Conservation (phyloP, 2,329 filamentous ascomycete genomes). For the Aphanoascus verrucosus region DNA sequence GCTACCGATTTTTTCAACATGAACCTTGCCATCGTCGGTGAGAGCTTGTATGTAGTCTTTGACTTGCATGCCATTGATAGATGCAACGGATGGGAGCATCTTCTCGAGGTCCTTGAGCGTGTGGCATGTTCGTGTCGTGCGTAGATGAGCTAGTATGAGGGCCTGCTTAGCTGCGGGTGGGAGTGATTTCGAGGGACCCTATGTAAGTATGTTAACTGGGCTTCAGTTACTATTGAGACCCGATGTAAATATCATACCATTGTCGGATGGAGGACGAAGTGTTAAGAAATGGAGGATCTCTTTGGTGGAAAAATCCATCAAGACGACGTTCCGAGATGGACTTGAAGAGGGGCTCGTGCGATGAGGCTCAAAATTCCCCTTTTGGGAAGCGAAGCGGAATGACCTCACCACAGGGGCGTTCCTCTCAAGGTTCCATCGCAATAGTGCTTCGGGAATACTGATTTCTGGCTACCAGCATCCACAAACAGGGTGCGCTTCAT, state of each 20-base stretch:
- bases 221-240: not conserved
- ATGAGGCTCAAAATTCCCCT: conserved; percentile 6
- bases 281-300: not conserved
- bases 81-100: conserved; percentile 48
- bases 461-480: not conserved
- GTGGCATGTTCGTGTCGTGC: conserved; percentile 50
- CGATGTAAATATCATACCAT: not conserved
- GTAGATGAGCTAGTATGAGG: conserved; percentile 50
- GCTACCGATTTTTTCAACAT: conserved; percentile 58
- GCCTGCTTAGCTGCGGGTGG: conserved; percentile 49
- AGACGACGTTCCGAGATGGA: not conserved
- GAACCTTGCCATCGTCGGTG: conserved; percentile 50
- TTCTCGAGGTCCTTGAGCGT: conserved; percentile 60
- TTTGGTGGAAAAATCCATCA: not conserved
- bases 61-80: conserved; percentile 56
- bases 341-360: not conserved
- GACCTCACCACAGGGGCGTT: not conserved
- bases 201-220: conserved; percentile 1
- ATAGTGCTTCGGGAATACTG: not conserved
- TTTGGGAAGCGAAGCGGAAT: conserved; percentile 2
- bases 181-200: conserved; percentile 39
- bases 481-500: too few species aligned
- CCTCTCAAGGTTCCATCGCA: not conserved
- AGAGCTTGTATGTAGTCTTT: conserved; percentile 57
- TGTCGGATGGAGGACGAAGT: not conserved